Conservation (phyloP, 2,329 filamentous ascomycete genomes). For the Hypoxylon sp. region DNA sequence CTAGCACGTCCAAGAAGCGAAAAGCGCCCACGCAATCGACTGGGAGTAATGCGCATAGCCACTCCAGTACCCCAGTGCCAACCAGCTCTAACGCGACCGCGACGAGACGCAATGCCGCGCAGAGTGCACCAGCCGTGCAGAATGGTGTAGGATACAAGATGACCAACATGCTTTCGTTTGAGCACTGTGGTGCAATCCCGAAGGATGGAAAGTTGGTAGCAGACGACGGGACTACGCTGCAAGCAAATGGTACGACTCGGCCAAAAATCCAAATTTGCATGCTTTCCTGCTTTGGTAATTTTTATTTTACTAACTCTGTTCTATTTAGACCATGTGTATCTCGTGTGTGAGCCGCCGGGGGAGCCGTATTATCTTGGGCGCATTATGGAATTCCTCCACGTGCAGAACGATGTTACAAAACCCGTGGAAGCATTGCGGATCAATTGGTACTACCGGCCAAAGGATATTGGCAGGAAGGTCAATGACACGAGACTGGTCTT, state of each 20-base stretch:
- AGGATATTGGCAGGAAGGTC: conserved; percentile 93
- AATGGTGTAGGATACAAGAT: conserved; percentile 65
- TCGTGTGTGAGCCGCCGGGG: conserved; percentile 96
- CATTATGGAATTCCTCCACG: conserved; percentile 97
- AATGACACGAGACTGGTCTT: conserved; percentile 93
- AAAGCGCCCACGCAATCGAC: conserved; percentile 74
- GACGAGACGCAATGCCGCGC: conserved; percentile 49
- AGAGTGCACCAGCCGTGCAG: conserved; percentile 37
- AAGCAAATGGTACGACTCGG: conserved; percentile 81
- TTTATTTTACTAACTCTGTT: conserved; percentile 53
- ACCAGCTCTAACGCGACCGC: conserved; percentile 50
- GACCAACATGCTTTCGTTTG: conserved; percentile 92
- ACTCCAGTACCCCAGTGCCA: conserved; percentile 49
- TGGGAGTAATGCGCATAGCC: conserved; percentile 51
- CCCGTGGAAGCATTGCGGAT: conserved; percentile 90
- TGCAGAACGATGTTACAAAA: conserved; percentile 78
- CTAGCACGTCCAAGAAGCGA: conserved; percentile 79
- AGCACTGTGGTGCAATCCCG: conserved; percentile 76
- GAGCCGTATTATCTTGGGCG: conserved; percentile 98
- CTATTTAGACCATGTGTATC: conserved; percentile 82
- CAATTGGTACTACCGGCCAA: conserved; percentile 98
- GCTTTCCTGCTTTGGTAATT: conserved; percentile 12
- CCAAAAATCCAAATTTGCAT: conserved; percentile 24
- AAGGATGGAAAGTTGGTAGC: conserved; percentile 85
- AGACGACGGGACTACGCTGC: conserved; percentile 89